These are phyloP conservation scores for Hyphodiscus sp. DNA, from an alignment of 2,329 filamentous ascomycete genomes.

Conservation along the genomic window DNA sequence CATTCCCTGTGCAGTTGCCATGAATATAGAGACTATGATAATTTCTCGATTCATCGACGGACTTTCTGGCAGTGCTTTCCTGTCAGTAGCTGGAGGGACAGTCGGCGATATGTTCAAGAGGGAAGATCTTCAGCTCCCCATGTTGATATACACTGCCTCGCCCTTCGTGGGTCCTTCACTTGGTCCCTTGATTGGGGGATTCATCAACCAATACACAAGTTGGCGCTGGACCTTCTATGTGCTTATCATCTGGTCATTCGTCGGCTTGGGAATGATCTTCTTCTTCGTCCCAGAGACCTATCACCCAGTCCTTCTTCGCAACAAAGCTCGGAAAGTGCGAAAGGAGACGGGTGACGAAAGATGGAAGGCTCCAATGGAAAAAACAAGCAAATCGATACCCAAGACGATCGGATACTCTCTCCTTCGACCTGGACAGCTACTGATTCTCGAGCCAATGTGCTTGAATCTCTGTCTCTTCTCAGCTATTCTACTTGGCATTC, in stretches of 20 bases:
- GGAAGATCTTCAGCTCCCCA: slow-evolving; percentile 66
- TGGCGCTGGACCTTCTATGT: slow-evolving; percentile 87
- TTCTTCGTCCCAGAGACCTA: slow-evolving; percentile 85
- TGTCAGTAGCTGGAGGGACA: slow-evolving; percentile 75
- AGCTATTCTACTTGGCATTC: slow-evolving; percentile 76
- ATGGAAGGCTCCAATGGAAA: slow-evolving; percentile 74
- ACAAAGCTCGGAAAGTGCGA: slow-evolving; percentile 64
- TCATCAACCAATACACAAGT: slow-evolving; percentile 68
- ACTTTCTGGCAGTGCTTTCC: slow-evolving; percentile 60
- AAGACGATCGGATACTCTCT: slow-evolving; percentile 53
- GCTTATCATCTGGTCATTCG: slow-evolving; percentile 73
- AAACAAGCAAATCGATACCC: slow-evolving; percentile 58
- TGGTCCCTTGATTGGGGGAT: slow-evolving; percentile 63
- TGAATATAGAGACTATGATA: slow-evolving; percentile 75
- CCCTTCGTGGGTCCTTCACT: slow-evolving; percentile 58
- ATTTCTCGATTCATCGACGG: slow-evolving; percentile 73
- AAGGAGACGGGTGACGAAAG: slow-evolving; percentile 70
- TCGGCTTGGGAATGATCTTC: slow-evolving; percentile 56
- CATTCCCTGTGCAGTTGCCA: slow-evolving; percentile 74
- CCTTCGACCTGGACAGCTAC: slow-evolving; percentile 62
- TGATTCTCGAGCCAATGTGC: slow-evolving; percentile 80
- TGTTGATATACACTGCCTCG: slow-evolving; percentile 68
- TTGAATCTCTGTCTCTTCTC: slow-evolving; percentile 75
- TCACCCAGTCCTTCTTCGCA: slow-evolving; percentile 64
- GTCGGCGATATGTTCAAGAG: slow-evolving; percentile 72